Conservation (phyloP, 2,329 filamentous ascomycete species). For the Aspergillus pseudoterreus region DNA sequence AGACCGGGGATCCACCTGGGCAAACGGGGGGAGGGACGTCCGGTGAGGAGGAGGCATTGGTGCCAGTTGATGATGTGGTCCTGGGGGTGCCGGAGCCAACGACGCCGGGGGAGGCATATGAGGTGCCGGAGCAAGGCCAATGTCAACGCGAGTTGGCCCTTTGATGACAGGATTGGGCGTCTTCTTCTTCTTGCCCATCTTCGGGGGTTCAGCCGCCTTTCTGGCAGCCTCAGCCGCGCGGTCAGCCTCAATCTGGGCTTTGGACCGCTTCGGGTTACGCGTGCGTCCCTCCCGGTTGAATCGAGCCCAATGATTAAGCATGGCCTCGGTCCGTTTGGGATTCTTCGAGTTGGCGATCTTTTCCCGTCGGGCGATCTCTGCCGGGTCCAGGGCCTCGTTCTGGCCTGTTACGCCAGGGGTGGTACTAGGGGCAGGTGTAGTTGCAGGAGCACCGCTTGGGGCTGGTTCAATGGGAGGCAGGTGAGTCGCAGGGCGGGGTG, state of each 20-base stretch:
- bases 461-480: conserved; percentile 20
- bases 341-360: conserved; percentile 44
- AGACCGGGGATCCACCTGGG: conserved; percentile 24
- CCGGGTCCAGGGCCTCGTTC: conserved; percentile 23
- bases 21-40: conserved; percentile 20
- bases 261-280: conserved; percentile 42
- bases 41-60: conserved; percentile 17
- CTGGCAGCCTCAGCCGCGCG: conserved; percentile 27
- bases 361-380: conserved; percentile 31
- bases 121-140: conserved; percentile 17
- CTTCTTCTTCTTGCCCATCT: conserved; percentile 24
- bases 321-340: conserved; percentile 42
- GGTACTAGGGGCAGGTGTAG: conserved; percentile 8
- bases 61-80: conserved; percentile 15
- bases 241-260: conserved; percentile 43
- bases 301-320: conserved; percentile 44
- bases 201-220: conserved; percentile 24
- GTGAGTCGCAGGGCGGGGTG: conserved; percentile 14
- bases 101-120: conserved; percentile 11
- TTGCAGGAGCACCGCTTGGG: conserved; percentile 8
- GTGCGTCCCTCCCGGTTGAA: conserved; percentile 43
- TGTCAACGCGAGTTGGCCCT: conserved; percentile 17
- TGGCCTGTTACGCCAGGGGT: conserved; percentile 14
- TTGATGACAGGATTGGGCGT: conserved; percentile 17
- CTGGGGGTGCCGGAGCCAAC: conserved; percentile 14